phyloP scores from a whole-genome alignment of 345 rosid species.

The Psidium guajava region DNA sequence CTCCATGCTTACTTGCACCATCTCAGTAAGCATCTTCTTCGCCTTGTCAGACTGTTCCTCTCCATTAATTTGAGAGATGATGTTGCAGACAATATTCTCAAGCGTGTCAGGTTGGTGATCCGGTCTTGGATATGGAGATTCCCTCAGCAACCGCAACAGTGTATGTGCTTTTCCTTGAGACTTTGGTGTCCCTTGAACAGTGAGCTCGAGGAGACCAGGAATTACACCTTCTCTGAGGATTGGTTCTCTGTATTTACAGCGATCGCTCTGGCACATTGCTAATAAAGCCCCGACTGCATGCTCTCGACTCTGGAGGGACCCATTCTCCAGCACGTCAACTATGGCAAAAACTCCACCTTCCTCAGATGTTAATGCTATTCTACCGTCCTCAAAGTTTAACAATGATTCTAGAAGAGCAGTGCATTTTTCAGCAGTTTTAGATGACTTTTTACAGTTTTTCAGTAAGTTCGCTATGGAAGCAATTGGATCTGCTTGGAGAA shows the following conservation, averaged over 20 bases:
- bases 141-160: slow-evolving; percentile 63
- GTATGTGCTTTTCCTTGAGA: slow-evolving; percentile 70
- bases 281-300: slow-evolving; percentile 77
- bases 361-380: slow-evolving; percentile 44
- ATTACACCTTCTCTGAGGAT: slow-evolving; percentile 94
- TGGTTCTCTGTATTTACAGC: slow-evolving; percentile 82
- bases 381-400: slow-evolving; percentile 55
- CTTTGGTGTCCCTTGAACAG: slow-evolving; percentile 89
- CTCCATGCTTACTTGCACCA: slow-evolving; percentile 99
- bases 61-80: slow-evolving; percentile 79
- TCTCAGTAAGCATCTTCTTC: slow-evolving; percentile 90
- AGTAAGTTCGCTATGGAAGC: slow-evolving; percentile 45
- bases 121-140: slow-evolving; percentile 52
- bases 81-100: slow-evolving; percentile 82
- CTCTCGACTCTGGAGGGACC: slow-evolving; percentile 72
- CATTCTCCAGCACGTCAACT: slow-evolving; percentile 83
- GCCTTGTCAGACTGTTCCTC: slow-evolving; percentile 92
- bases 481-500: slow-evolving; percentile 53
- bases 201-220: slow-evolving; percentile 92
- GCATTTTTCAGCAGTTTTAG: slow-evolving; percentile 87
- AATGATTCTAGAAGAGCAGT: slow-evolving; percentile 69
- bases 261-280: slow-evolving; percentile 70
- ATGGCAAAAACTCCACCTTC: slow-evolving; percentile 86
- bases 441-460: slow-evolving; percentile 62
- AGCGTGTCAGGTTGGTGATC: slow-evolving; percentile 75